phyloP scores from a whole-genome alignment of 371 early-diverging fungal species.

The Dichotomocladium elegans region DNA sequence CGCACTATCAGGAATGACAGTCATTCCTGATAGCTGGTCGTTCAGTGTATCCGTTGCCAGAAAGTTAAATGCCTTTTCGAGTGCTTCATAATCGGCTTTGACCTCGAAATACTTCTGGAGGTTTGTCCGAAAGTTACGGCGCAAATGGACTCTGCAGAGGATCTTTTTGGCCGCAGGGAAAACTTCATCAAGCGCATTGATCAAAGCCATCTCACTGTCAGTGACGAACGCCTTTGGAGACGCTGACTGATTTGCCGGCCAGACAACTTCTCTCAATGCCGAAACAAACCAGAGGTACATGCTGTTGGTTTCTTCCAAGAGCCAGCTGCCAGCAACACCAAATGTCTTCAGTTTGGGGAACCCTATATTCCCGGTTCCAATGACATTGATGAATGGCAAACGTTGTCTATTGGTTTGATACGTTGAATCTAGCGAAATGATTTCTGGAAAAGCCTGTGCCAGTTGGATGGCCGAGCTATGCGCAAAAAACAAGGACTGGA shows the following conservation, averaged over 20 bases:
- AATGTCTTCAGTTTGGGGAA: slow-evolving; percentile 4
- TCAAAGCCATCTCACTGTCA: neutral
- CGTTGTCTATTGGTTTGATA: slow-evolving; percentile 3
- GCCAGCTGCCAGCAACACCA: slow-evolving; percentile 4
- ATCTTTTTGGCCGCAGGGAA: neutral
- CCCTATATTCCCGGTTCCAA: too few relatives aligned
- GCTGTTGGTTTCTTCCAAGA: neutral
- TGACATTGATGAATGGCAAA: neutral
- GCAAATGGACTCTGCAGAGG: slow-evolving; percentile 1
- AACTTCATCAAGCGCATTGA: neutral
- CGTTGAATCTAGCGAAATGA: slow-evolving; percentile 8
- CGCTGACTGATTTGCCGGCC: neutral
- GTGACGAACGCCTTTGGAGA: neutral
- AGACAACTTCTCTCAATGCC: neutral
- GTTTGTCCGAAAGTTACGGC: too few relatives aligned
- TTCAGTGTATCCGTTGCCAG: neutral
- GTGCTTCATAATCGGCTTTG: neutral
- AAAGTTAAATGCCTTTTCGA: too few relatives aligned
- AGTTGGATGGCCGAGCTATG: neutral
- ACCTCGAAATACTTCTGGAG: neutral
- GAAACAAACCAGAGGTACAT: slow-evolving; percentile 2
- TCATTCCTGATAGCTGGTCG: neutral
- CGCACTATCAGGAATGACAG: too few relatives aligned
- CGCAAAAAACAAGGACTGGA: slow-evolving; percentile 1
- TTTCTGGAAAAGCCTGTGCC: too few relatives aligned